phyloP scores from a whole-genome alignment of 345 rosid species.

The Eucalyptus guilfoylei region DNA sequence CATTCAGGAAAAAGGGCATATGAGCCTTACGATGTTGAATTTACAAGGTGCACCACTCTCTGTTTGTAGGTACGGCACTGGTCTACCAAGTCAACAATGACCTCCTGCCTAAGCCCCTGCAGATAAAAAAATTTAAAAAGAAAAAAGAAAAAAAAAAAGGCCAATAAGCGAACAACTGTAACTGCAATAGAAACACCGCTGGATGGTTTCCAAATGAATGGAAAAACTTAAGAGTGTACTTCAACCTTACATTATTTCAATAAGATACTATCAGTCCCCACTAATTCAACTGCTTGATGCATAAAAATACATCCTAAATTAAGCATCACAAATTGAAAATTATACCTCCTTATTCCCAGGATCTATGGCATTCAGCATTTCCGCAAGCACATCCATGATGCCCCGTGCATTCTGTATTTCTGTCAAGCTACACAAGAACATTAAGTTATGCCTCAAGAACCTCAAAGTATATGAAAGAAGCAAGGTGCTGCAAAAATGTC shows the following conservation, averaged over 20 bases:
- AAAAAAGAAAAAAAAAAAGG: background rate
- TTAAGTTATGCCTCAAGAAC: background rate
- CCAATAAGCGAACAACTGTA: background rate
- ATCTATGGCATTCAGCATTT: slow-evolving; percentile 91
- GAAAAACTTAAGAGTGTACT: background rate
- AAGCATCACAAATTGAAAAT: background rate
- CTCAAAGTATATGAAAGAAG: background rate
- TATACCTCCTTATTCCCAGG: slow-evolving; percentile 83
- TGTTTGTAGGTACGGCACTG: slow-evolving; percentile 96
- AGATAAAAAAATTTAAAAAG: background rate
- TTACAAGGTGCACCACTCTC: slow-evolving; percentile 96
- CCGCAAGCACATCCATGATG: slow-evolving; percentile 95
- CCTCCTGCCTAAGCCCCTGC: slow-evolving; percentile 95
- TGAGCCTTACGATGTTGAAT: slow-evolving; percentile 78
- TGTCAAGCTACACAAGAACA: slow-evolving; percentile 52
- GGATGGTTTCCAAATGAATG: background rate
- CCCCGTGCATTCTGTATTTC: slow-evolving; percentile 99
- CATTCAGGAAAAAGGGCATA: background rate
- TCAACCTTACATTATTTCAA: background rate
- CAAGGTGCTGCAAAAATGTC: background rate
- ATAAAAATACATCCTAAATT: background rate
- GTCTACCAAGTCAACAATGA: slow-evolving; percentile 90
- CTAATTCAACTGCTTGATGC: background rate
- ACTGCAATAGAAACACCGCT: background rate
- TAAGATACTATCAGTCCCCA: background rate